These are phyloP conservation scores for Chytriomyces sp. DNA, from an alignment of 192 early-diverging fungal species.

Conservation along the genomic window DNA sequence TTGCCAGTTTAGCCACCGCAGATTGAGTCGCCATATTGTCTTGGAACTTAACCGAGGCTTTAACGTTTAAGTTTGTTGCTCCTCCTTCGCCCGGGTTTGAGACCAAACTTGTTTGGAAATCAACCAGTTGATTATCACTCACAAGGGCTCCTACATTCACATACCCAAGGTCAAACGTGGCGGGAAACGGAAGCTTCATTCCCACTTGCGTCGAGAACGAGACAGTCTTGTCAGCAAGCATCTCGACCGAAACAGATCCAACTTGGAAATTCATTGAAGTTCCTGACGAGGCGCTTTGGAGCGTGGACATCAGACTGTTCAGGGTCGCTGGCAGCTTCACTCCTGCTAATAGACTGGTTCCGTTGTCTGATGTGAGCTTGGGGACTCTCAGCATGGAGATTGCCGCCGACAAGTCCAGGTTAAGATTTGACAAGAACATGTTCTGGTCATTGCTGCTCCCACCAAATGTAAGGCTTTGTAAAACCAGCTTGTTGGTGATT, in stretches of 20 bases:
- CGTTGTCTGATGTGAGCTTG: background rate
- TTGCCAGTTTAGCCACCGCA: constrained; percentile 32
- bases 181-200: constrained; percentile 27
- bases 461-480: background rate
- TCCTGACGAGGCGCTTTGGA: background rate
- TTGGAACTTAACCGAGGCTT: constrained; percentile 34
- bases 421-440: background rate
- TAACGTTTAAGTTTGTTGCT: constrained; percentile 16
- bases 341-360: background rate
- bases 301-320: background rate
- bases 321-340: constrained; percentile 8
- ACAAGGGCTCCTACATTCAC: constrained; percentile 26
- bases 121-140: constrained; percentile 51
- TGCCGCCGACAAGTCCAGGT: background rate
- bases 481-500: background rate
- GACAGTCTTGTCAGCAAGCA: constrained; percentile 17
- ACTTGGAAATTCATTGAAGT: background rate
- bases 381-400: background rate
- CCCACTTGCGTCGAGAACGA: constrained; percentile 14
- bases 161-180: constrained; percentile 30
- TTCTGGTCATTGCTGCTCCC: background rate
- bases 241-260: constrained; percentile 9
- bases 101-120: background rate
- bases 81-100: background rate
- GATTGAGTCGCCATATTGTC: constrained; percentile 38